phyloP scores from a whole-genome alignment of 441 rosid genomes.

The Pelargonium fulgidum region DNA sequence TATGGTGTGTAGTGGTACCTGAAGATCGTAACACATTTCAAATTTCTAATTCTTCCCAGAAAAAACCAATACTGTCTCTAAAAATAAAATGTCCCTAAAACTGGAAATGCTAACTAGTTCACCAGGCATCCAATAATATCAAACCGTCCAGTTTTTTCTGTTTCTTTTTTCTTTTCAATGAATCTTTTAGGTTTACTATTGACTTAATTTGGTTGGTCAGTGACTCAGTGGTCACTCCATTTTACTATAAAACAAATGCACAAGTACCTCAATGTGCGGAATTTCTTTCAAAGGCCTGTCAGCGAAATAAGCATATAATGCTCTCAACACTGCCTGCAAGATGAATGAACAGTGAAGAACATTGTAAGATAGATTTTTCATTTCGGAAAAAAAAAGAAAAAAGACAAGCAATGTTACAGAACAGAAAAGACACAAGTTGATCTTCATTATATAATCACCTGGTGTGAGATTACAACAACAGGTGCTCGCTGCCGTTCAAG shows the following conservation, averaged over 20 bases:
- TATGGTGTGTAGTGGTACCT: conserved; percentile 1
- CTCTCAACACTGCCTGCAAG: conserved; percentile 90
- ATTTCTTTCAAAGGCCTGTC: conserved; percentile 96
- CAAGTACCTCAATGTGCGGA: conserved; percentile 89
- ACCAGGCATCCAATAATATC: neutral
- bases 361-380: neutral
- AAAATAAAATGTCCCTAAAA: neutral
- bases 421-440: conserved; percentile 9
- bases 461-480: conserved; percentile 94
- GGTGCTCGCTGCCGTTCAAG: conserved; percentile 97
- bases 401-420: neutral
- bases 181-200: neutral
- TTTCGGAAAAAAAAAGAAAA: neutral
- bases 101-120: neutral
- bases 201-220: too few species aligned
- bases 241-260: neutral
- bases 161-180: neutral
- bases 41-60: neutral
- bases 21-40: neutral
- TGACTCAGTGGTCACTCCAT: too few species aligned
- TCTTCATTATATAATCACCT: conserved; percentile 43
- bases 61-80: neutral
- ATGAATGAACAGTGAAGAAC: neutral
- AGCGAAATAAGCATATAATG: conserved; percentile 92
- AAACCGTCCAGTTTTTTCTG: too few species aligned